phyloP scores from a whole-genome alignment of 2,329 filamentous ascomycete species.

The Alternaria novae-zelandiae region DNA sequence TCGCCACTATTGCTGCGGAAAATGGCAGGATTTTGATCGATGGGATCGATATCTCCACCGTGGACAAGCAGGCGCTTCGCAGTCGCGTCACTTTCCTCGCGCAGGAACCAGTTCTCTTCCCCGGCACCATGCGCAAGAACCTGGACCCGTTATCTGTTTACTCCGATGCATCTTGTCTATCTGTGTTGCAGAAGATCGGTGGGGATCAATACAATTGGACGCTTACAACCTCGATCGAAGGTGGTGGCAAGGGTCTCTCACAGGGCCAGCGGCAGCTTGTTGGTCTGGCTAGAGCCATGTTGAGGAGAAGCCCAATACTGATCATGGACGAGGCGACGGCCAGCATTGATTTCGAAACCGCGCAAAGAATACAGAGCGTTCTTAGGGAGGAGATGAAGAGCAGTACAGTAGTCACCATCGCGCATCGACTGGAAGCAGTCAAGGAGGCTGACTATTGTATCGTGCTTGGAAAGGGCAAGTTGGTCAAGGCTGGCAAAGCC shows the following conservation, averaged over 20 bases:
- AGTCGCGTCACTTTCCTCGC: conserved; percentile 70
- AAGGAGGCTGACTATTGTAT: conserved; percentile 63
- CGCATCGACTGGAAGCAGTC: conserved; percentile 69
- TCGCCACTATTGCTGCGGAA: conserved; percentile 61
- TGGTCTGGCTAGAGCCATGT: conserved; percentile 66
- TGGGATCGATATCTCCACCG: conserved; percentile 64
- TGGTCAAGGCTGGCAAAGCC: conserved; percentile 48
- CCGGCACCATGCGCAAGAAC: conserved; percentile 66
- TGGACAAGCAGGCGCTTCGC: conserved; percentile 65
- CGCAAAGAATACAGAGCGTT: conserved; percentile 61
- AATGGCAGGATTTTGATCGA: conserved; percentile 66
- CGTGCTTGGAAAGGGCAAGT: conserved; percentile 59
- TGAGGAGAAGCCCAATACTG: conserved; percentile 66
- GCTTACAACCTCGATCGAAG: conserved; percentile 63
- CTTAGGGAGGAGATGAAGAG: conserved; percentile 62
- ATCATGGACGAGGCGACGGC: conserved; percentile 72
- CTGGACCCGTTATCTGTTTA: conserved; percentile 67
- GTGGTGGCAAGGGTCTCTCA: conserved; percentile 66
- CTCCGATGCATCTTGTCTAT: conserved; percentile 60
- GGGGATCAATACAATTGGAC: conserved; percentile 60
- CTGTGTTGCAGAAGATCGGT: conserved; percentile 63
- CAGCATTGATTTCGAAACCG: conserved; percentile 68
- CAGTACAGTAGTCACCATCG: conserved; percentile 70
- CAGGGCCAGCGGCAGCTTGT: conserved; percentile 72
- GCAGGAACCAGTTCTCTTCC: conserved; percentile 71